These are phyloP conservation scores for Chimonanthus praecox DNA, from an alignment of 164 flowering plant species.

Conservation along the genomic window DNA sequence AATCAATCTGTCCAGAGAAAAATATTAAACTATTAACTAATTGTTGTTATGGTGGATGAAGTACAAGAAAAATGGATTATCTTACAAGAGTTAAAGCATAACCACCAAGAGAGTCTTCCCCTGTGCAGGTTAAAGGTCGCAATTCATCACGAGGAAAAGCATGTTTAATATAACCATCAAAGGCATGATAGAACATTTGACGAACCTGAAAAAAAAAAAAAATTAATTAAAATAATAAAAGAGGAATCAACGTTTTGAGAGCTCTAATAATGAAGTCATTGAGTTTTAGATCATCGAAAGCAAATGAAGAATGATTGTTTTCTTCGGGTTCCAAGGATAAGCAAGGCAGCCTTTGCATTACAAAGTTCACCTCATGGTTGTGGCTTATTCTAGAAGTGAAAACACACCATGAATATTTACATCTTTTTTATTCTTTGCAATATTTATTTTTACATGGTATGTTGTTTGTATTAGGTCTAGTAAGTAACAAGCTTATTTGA, in stretches of 20 bases:
- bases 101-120: constrained; percentile 92
- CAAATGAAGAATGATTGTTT: neutral
- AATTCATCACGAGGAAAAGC: constrained; percentile 96
- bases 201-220: constrained; percentile 48
- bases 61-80: neutral
- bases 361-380: too few species aligned
- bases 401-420: neutral
- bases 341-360: too few species aligned
- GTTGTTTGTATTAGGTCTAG: too few species aligned
- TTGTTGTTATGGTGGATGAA: neutral
- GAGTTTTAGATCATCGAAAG: neutral
- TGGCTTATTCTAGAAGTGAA: too few species aligned
- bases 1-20: constrained; percentile 61
- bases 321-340: too few species aligned
- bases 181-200: constrained; percentile 95
- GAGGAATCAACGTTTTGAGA: neutral
- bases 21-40: neutral
- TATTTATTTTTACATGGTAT: too few species aligned
- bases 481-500: too few species aligned
- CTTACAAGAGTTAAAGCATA: constrained; percentile 94
- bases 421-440: too few species aligned
- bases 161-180: constrained; percentile 86
- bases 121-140: constrained; percentile 75
- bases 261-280: neutral
- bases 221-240: neutral